Base-by-base conservation (phyloP, 768 basidiomycete species). In the Leucocoprinus sp. region DNA sequence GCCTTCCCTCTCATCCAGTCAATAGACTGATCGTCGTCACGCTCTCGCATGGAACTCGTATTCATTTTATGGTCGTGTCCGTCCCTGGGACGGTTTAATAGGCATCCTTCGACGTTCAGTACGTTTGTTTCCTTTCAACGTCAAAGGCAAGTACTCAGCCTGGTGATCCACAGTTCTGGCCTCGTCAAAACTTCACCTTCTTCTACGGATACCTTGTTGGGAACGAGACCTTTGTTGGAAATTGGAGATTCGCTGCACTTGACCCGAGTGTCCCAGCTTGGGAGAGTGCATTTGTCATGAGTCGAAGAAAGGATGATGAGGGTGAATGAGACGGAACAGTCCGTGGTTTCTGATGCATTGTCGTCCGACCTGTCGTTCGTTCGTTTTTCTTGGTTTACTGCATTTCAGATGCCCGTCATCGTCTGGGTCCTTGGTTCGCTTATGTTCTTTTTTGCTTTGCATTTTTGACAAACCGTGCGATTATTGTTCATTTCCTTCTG, bases 171-270 rank as follows among this genome's bases (percentile, higher is more conserved):
- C 18, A 49, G 37, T 39, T 31, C 5, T 45, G 23, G 38, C 38
- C 42, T 24, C 41, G n/a, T 22, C 41, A 17, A 8, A 68, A 62
- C 26, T 58, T 63, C 27, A 55, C 65, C 55, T 68, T 87, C 33
- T 80, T 87, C 52, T 82, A 78, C 24, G 86, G 86, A 4, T 88
- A 86, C 56, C 51, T 89, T 37, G 71, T 81, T 5, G 82, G 76
- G 0, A 75, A 73, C 7, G 62, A 72, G 47, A 83, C 73, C 46
- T 74, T 87, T 50, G 82, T 84, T 12, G 86, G 86, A 4, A 80
- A 78, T 46, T 87, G 85, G 86, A 69, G 85, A 37, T 64, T 66
- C 53, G 72, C 70, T 29, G 59, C 57, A 43, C 65, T 57, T 47
- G 72, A 75, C 35, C 64, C 68, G 2, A 57, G 67, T 4, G 54